Conservation (phyloP, 805 yeast genomes). For the Wickerhamiella cacticola region DNA sequence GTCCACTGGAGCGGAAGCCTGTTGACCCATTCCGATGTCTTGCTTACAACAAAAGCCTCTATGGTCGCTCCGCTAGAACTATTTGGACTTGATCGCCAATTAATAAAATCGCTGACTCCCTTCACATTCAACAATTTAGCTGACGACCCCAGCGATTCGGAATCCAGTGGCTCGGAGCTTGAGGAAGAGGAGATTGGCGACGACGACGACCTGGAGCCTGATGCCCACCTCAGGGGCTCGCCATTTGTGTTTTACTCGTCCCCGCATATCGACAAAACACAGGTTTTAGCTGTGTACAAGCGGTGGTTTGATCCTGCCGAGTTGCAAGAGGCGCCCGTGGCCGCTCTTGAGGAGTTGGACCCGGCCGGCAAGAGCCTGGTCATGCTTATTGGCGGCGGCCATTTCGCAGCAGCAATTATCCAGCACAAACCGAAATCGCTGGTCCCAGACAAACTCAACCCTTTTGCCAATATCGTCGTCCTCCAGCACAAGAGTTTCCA, state of each 20-base stretch:
- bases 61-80: slow-evolving; percentile 5
- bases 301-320: slow-evolving; percentile 38
- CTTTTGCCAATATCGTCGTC: slow-evolving; percentile 32
- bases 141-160: background rate
- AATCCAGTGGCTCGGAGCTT: background rate
- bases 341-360: slow-evolving; percentile 35
- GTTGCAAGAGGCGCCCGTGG: slow-evolving; percentile 38
- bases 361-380: slow-evolving; percentile 45
- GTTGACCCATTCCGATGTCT: slow-evolving; percentile 13
- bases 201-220: no score
- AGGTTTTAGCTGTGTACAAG: slow-evolving; percentile 59
- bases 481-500: slow-evolving; percentile 78
- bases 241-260: slow-evolving; percentile 55
- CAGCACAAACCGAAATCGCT: slow-evolving; percentile 47
- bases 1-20: background rate
- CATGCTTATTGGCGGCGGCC: slow-evolving; percentile 95
- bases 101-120: background rate
- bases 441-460: slow-evolving; percentile 48
- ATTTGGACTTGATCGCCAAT: slow-evolving; percentile 1
- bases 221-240: slow-evolving; percentile 35
- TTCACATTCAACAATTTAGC: background rate
- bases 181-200: slow-evolving; percentile 19
- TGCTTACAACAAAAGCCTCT: background rate
- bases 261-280: slow-evolving; percentile 31
- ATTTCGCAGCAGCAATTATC: slow-evolving; percentile 90